Evolutionary conservation across 2,329 filamentous ascomycete species (phyloP).

Genomic region (Macroventuria anomochaeta): DNA sequence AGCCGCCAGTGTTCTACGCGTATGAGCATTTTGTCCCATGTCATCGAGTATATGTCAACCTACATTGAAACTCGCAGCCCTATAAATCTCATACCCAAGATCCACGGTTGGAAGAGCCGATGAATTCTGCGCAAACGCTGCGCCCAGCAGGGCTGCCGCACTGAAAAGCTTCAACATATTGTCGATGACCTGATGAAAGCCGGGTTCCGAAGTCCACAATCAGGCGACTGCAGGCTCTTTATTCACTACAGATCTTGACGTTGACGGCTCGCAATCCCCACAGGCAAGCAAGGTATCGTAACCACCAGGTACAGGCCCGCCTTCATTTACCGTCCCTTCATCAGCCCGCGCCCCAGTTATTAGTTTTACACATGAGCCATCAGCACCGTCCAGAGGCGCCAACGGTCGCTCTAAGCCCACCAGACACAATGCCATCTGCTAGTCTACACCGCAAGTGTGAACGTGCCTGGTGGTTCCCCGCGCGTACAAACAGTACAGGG

Average conservation of each 20-base stretch:
- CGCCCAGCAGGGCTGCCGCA: slow-evolving; percentile 31
- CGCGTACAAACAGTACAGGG: background rate
- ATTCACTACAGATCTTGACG: background rate
- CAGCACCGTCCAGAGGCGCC: background rate
- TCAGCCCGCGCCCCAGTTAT: background rate
- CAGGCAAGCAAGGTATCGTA: slow-evolving; percentile 5
- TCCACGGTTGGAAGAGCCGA: slow-evolving; percentile 56
- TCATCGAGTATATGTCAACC: slow-evolving; percentile 17
- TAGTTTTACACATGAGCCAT: background rate
- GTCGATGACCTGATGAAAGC: background rate
- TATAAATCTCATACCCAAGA: slow-evolving; percentile 61
- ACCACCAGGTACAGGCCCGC: slow-evolving; percentile 3
- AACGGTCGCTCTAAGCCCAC: background rate
- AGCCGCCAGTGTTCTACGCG: slow-evolving; percentile 45
- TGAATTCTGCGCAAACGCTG: slow-evolving; percentile 32
- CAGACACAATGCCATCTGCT: background rate
- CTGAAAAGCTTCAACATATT: slow-evolving; percentile 33
- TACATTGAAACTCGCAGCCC: slow-evolving; percentile 56
- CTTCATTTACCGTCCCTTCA: background rate
- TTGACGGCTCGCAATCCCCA: slow-evolving; percentile 3
- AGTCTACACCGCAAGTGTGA: slow-evolving; percentile 3
- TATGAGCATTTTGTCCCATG: slow-evolving; percentile 10
- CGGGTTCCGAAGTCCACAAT: background rate
- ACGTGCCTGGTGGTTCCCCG: background rate
- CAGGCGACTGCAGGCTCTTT: slow-evolving; percentile 6